These are phyloP conservation scores for Tinospora cordifolia DNA, from an alignment of 164 flowering plant species.

Conservation along the genomic window DNA sequence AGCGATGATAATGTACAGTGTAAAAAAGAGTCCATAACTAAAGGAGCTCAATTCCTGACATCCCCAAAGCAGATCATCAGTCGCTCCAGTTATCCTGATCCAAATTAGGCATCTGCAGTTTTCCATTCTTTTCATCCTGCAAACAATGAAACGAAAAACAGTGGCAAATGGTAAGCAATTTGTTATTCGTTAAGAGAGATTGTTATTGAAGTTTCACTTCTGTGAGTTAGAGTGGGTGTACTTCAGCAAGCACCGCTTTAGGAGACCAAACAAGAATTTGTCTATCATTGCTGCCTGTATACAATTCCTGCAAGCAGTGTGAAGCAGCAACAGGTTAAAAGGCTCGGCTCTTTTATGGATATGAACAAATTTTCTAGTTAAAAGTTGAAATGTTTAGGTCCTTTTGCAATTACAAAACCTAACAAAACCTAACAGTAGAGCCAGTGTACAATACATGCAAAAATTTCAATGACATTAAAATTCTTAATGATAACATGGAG, in stretches of 20 bases:
- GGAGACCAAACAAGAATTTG: slow-evolving; percentile 97
- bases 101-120: slow-evolving; percentile 5
- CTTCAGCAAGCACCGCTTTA: slow-evolving; percentile 37
- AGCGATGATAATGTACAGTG: slow-evolving; percentile 6
- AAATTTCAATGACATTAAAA: background rate
- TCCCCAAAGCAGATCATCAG: slow-evolving; percentile 12
- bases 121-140: slow-evolving; percentile 27
- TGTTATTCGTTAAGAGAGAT: background rate
- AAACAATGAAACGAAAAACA: background rate
- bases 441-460: background rate
- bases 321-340: background rate
- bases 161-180: background rate
- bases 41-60: too few relatives aligned
- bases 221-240: slow-evolving; percentile 12
- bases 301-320: slow-evolving; percentile 57
- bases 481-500: background rate
- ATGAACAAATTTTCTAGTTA: background rate
- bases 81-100: slow-evolving; percentile 31
- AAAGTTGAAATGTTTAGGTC: background rate
- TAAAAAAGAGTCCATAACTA: background rate
- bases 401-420: background rate
- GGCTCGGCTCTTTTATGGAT: background rate
- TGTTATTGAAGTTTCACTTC: background rate
- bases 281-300: slow-evolving; percentile 85
- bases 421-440: background rate